Conservation (phyloP, 768 basidiomycete species). For the Amanita molliuscula region DNA sequence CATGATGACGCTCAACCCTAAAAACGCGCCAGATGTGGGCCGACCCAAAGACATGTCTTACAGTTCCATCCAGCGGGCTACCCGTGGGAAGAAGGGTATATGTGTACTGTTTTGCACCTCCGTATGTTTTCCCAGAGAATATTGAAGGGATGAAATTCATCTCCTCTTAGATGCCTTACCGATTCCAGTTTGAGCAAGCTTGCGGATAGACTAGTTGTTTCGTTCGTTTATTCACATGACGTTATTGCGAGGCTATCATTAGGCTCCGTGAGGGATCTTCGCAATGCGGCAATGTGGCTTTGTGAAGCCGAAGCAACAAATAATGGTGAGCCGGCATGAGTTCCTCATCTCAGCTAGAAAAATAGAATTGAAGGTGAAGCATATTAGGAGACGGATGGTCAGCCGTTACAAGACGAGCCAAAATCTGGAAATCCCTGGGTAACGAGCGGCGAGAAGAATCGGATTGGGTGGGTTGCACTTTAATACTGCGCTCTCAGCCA, state of each 20-base stretch:
- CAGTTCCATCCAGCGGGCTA: slow-evolving; percentile 55
- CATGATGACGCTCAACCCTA: neutral
- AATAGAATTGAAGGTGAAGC: neutral
- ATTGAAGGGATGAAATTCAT: neutral
- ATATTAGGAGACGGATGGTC: slow-evolving; percentile 40
- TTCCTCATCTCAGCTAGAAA: neutral
- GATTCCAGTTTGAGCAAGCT: slow-evolving; percentile 52
- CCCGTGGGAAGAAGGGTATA: slow-evolving; percentile 56
- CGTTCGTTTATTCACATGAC: slow-evolving; percentile 78
- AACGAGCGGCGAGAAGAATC: slow-evolving; percentile 42
- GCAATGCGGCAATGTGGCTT: slow-evolving; percentile 69
- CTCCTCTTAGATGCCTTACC: slow-evolving; percentile 41
- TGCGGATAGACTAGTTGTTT: slow-evolving; percentile 54
- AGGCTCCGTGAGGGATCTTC: slow-evolving; percentile 67
- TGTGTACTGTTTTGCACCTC: slow-evolving; percentile 74
- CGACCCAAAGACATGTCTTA: slow-evolving; percentile 68
- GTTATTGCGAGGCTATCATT: slow-evolving; percentile 71
- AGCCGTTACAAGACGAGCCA: slow-evolving; percentile 36
- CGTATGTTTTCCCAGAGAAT: slow-evolving; percentile 33
- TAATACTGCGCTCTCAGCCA: neutral
- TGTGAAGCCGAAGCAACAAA: slow-evolving; percentile 47
- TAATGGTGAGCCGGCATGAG: neutral
- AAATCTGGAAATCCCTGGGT: slow-evolving; percentile 44
- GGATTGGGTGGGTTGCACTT: slow-evolving; percentile 33
- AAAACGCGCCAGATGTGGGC: slow-evolving; percentile 62